Base-by-base conservation (phyloP, 768 basidiomycete species). In the Cyathus striatus region DNA sequence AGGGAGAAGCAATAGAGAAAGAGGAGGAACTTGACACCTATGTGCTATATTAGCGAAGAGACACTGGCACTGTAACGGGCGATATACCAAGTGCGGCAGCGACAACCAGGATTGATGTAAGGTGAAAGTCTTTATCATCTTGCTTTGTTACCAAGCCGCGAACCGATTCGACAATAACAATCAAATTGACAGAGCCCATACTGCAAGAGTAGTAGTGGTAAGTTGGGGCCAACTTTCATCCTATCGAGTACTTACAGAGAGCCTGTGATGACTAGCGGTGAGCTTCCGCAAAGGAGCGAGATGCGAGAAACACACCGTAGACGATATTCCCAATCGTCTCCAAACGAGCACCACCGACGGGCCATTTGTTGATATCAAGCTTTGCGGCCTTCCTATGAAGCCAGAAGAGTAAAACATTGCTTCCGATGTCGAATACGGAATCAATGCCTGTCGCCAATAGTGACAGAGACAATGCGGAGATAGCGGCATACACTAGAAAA, bases 391-490 rank as follows among this genome's bases (percentile, higher is more conserved):
- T 85, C 51, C 69, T 69, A 63, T 98, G 84, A 2, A 94, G 68
- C 73, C 77, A 82, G 51, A 81, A 86, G 2, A 93, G 71, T n/a
- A 93, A 67, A 35, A 90, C 59, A 53, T 90, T 92, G 56, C 87
- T 89, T 35, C 85, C 84, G 48, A 89, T 72, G 57, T 93, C 91
- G 55, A 84, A 90, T 13, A 88, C 69, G 10, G 93, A 82, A 58
- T 98, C 95, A 55, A 94, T 86, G 6, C 77, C 86, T 2, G 92
- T 95, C 9, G 92, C 91, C 46, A 97, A 76, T 39, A 97, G 70
- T 3, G 92, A 90, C 4, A 97, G 68, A 1, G 91, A 95, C 3
- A 77, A 49, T 1, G 90, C 85, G 2, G 88, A 87, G 40, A 90
- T 73, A 10, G 96, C 95, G 10, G 90, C 95, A 58, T 97, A 99